phyloP scores from a whole-genome alignment of 352 stramenopile genomes.

The Pythium brachiatum region DNA sequence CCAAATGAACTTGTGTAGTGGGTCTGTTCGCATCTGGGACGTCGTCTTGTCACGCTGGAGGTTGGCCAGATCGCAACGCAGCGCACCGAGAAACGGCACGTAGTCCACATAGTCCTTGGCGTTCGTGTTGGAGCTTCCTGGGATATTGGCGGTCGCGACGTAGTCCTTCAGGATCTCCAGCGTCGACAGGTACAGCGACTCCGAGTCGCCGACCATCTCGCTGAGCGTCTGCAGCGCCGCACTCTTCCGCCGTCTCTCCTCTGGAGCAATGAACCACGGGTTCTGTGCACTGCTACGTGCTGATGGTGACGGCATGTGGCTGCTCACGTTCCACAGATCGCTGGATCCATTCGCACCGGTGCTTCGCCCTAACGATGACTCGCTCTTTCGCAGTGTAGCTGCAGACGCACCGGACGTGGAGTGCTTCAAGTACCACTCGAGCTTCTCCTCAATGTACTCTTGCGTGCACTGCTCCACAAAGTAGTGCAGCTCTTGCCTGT shows the following conservation, averaged over 20 bases:
- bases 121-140: slow-evolving; percentile 51
- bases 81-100: slow-evolving; percentile 73
- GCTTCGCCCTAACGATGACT: background rate
- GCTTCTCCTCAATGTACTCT: slow-evolving; percentile 65
- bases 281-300: slow-evolving; percentile 19
- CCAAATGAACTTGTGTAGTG: slow-evolving; percentile 89
- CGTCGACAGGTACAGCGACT: slow-evolving; percentile 74
- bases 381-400: background rate
- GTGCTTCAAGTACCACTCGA: slow-evolving; percentile 68
- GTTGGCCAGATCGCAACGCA: slow-evolving; percentile 78
- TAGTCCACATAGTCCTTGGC: slow-evolving; percentile 85
- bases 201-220: slow-evolving; percentile 82
- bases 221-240: slow-evolving; percentile 56
- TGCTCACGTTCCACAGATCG: slow-evolving; percentile 68
- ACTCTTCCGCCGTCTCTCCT: slow-evolving; percentile 75
- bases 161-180: slow-evolving; percentile 81
- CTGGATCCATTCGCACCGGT: slow-evolving; percentile 9
- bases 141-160: slow-evolving; percentile 65
- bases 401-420: slow-evolving; percentile 19
- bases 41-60: slow-evolving; percentile 81
- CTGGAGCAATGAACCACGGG: slow-evolving; percentile 28
- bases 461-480: slow-evolving; percentile 75
- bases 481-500: slow-evolving; percentile 61
- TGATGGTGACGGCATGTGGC: slow-evolving; percentile 56
- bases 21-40: slow-evolving; percentile 60